Percentiles rank a stretch among this genome's conserved stretches.
Evolutionary conservation across 2,329 filamentous ascomycete species (phyloP).

Genomic region (Cryphonectria parasitica): DNA sequence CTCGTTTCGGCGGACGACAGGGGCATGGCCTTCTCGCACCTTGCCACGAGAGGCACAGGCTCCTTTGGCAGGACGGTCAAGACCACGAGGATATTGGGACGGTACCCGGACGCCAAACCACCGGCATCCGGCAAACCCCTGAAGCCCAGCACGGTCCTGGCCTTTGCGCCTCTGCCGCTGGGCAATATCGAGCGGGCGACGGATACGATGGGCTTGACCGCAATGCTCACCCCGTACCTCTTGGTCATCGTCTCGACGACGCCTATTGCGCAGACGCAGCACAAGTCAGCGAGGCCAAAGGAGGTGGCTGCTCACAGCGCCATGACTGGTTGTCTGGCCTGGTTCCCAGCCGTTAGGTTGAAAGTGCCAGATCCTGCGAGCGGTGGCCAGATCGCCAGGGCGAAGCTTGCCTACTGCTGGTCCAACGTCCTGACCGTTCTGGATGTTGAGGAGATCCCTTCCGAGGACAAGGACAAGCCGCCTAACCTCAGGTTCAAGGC

Average conservation of each 20-base stretch:
- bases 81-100: conserved; percentile 85
- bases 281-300: conserved; percentile 89
- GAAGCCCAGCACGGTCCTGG: conserved; percentile 93
- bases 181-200: conserved; percentile 93
- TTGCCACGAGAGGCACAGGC: conserved; percentile 89
- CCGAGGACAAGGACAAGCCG: conserved; percentile 75
- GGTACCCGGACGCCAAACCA: conserved; percentile 77
- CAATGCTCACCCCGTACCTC: conserved; percentile 93
- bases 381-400: conserved; percentile 72
- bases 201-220: conserved; percentile 86
- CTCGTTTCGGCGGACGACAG: conserved; percentile 92
- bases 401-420: conserved; percentile 97
- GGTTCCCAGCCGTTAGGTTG: conserved; percentile 95
- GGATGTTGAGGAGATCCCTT: conserved; percentile 76
- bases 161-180: conserved; percentile 85
- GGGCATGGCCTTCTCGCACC: conserved; percentile 97
- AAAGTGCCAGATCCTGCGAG: conserved; percentile 73
- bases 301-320: conserved; percentile 88
- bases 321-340: conserved; percentile 91
- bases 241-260: conserved; percentile 97
- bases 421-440: conserved; percentile 95
- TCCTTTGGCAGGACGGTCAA: conserved; percentile 84
- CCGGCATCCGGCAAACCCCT: conserved; percentile 64
- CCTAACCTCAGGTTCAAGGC: conserved; percentile 78
- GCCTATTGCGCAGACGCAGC: conserved; percentile 92